Conservation (phyloP, 176 grass and related monocot genomes). For the Aegilops speltoides region DNA sequence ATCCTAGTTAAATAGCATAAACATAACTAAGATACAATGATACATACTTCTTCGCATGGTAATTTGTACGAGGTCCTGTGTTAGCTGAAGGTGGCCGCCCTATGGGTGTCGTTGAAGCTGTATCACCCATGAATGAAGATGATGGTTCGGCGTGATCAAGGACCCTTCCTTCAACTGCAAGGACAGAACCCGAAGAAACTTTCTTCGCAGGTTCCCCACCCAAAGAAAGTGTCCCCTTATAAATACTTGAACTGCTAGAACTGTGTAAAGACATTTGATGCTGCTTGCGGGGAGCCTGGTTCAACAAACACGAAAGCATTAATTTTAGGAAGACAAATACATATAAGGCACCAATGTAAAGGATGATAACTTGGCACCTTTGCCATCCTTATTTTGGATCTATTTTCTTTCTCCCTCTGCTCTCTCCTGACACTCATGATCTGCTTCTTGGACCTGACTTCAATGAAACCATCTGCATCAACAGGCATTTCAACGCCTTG, state of each 20-base stretch:
- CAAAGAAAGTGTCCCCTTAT: conserved; percentile 39
- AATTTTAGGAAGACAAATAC: conserved; percentile 8
- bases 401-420: conserved; percentile 95
- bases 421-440: conserved; percentile 92
- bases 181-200: conserved; percentile 27
- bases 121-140: conserved; percentile 42
- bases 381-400: conserved; percentile 67
- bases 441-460: conserved; percentile 97
- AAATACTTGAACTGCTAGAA: conserved; percentile 43
- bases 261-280: conserved; percentile 38
- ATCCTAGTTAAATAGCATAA: conserved; percentile 11
- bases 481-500: conserved; percentile 83
- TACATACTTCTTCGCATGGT: conserved; percentile 61
- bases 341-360: conserved; percentile 17
- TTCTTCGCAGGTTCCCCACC: conserved; percentile 39
- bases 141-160: conserved; percentile 42
- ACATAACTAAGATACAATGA: conserved; percentile 8
- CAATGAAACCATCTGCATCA: conserved; percentile 98
- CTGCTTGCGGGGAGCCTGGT: conserved; percentile 72
- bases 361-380: conserved; percentile 60
- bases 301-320: conserved; percentile 29
- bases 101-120: conserved; percentile 50
- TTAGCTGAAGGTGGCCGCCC: conserved; percentile 53
- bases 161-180: conserved; percentile 39
- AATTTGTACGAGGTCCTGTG: conserved; percentile 50